phyloP scores from a whole-genome alignment of 148 eudicot species.

The Cornus kousa region DNA sequence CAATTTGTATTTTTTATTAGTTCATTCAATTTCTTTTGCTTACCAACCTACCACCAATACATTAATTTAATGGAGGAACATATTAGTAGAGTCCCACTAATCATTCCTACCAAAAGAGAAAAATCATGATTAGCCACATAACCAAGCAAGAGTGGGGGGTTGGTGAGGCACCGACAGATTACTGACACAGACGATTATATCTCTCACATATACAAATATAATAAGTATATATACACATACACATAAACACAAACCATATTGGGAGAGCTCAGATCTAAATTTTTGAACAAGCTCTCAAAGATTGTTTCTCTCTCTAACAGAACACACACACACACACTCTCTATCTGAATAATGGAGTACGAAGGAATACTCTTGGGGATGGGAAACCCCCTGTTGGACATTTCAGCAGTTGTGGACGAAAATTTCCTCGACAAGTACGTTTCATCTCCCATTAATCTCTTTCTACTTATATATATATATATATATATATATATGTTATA shows the following conservation, averaged over 20 bases:
- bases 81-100: too few relatives aligned
- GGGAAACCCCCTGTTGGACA: conserved; percentile 76
- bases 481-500: background rate
- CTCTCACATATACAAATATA: background rate
- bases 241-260: background rate
- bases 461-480: background rate
- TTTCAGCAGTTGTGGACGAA: conserved; percentile 71
- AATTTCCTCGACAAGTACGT: conserved; percentile 56
- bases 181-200: background rate
- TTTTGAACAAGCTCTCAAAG: background rate
- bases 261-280: background rate
- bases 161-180: background rate
- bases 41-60: too few relatives aligned
- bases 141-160: background rate
- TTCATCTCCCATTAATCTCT: background rate
- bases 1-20: too few relatives aligned
- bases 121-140: too few relatives aligned
- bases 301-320: background rate
- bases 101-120: too few relatives aligned
- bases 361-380: conserved; percentile 64
- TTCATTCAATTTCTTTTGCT: too few relatives aligned
- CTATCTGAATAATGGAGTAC: conserved; percentile 37
- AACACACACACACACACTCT: background rate
- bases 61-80: too few relatives aligned
- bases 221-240: background rate